Percentiles rank a stretch among this genome's conserved stretches.
Conservation (phyloP, 2,329 filamentous ascomycete genomes). For the Nigrospora osmanthi region DNA sequence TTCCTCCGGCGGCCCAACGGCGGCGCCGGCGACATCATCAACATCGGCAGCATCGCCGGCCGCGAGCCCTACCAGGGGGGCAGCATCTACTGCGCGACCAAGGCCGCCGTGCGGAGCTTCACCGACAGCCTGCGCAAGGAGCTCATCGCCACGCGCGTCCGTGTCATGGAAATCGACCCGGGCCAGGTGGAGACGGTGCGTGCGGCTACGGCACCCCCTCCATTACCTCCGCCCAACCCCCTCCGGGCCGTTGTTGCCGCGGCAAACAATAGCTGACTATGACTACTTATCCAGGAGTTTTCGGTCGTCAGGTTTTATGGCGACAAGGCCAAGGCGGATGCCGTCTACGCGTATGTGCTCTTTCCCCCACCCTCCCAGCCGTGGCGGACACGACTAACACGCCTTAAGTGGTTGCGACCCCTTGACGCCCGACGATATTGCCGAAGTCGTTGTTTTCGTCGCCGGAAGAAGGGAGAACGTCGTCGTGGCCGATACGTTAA, state of each 20-base stretch:
- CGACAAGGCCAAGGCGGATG: constrained; percentile 70
- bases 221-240: no score
- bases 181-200: constrained; percentile 65
- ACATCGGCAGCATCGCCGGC: constrained; percentile 57
- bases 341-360: constrained; percentile 50
- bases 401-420: constrained; percentile 41
- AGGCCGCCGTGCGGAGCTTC: constrained; percentile 67
- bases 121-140: constrained; percentile 66
- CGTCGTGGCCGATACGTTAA: constrained; percentile 67
- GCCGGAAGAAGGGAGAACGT: constrained; percentile 74
- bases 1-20: constrained; percentile 70
- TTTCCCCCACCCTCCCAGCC: background rate
- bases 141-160: constrained; percentile 59
- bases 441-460: constrained; percentile 68
- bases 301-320: constrained; percentile 69
- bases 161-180: constrained; percentile 68
- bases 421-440: constrained; percentile 70
- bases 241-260: no score
- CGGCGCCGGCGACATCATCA: constrained; percentile 88
- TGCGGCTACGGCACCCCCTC: background rate
- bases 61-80: constrained; percentile 66
- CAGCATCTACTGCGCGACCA: constrained; percentile 73
- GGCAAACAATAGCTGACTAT: background rate
- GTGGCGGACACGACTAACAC: constrained; percentile 6
- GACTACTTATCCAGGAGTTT: constrained; percentile 44